Evolutionary conservation across 768 basidiomycete species (phyloP).

Genomic region (Saitozyma podzolica): DNA sequence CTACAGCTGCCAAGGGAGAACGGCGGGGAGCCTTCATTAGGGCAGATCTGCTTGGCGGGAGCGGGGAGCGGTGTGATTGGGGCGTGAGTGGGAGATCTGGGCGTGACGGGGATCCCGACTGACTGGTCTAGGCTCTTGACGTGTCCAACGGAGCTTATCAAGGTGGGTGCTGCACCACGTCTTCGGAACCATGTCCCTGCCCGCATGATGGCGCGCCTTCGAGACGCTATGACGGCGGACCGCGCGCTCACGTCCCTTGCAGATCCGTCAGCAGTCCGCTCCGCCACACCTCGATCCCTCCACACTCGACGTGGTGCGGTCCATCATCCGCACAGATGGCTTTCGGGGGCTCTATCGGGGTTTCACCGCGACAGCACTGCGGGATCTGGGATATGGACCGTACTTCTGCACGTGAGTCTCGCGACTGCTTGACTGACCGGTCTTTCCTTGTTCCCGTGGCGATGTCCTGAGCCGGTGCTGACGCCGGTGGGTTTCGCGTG

Average conservation of each 20-base stretch:
- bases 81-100: conserved; percentile 61
- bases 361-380: conserved; percentile 66
- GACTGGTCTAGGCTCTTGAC: conserved; percentile 63
- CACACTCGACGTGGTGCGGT: conserved; percentile 60
- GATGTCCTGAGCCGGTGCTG: not conserved
- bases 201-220: too few relatives aligned
- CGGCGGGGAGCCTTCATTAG: conserved; percentile 61
- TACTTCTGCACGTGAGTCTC: conserved; percentile 73
- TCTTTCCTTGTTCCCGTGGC: conserved; percentile 1
- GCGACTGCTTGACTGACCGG: not conserved
- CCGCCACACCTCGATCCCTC: conserved; percentile 45
- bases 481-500: not conserved
- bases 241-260: conserved; percentile 29
- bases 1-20: conserved; percentile 58
- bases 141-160: conserved; percentile 81
- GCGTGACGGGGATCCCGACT: not conserved
- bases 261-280: conserved; percentile 55
- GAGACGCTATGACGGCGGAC: too few relatives aligned
- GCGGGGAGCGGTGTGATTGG: conserved; percentile 74
- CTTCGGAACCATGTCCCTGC: not conserved
- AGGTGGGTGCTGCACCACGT: conserved; percentile 65
- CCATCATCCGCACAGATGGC: conserved; percentile 63
- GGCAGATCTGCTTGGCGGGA: conserved; percentile 75
- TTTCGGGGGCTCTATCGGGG: conserved; percentile 75
- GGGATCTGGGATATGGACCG: conserved; percentile 80